Conservation (phyloP, 306 rosid genomes). For the Dalbergia cultrata region DNA sequence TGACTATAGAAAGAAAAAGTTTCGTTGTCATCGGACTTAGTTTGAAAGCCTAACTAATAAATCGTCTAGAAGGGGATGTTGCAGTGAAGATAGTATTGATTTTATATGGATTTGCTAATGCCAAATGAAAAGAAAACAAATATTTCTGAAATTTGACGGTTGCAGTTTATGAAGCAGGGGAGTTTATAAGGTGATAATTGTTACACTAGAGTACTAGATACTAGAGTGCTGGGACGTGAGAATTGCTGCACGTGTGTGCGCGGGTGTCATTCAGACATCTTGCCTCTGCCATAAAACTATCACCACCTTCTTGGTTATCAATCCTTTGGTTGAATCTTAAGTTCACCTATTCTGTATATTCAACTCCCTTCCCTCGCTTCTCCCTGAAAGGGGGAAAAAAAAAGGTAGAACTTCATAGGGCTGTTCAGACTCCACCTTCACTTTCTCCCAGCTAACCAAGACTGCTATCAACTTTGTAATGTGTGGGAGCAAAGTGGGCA, state of each 20-base stretch:
- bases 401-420: background rate
- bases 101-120: conserved; percentile 17
- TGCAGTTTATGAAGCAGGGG: conserved; percentile 4
- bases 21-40: conserved; percentile 2
- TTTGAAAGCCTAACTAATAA: background rate
- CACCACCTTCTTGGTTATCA: conserved; percentile 10
- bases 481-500: background rate
- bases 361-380: background rate
- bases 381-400: background rate
- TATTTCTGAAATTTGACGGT: background rate
- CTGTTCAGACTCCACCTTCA: background rate
- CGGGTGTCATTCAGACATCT: background rate
- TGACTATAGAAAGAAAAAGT: background rate
- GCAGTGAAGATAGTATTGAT: background rate
- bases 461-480: background rate
- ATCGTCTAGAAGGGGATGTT: conserved; percentile 16
- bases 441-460: background rate
- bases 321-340: conserved; percentile 1
- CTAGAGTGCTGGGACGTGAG: background rate
- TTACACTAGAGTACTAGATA: too few species aligned
- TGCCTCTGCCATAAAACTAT: background rate
- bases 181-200: background rate
- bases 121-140: background rate
- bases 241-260: background rate
- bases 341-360: background rate